A percentile compares a stretch with the other conserved stretches of the same genome.
phyloP scores from a whole-genome alignment of 2,329 filamentous ascomycete genomes.

The Mycosphaerella sp. region DNA sequence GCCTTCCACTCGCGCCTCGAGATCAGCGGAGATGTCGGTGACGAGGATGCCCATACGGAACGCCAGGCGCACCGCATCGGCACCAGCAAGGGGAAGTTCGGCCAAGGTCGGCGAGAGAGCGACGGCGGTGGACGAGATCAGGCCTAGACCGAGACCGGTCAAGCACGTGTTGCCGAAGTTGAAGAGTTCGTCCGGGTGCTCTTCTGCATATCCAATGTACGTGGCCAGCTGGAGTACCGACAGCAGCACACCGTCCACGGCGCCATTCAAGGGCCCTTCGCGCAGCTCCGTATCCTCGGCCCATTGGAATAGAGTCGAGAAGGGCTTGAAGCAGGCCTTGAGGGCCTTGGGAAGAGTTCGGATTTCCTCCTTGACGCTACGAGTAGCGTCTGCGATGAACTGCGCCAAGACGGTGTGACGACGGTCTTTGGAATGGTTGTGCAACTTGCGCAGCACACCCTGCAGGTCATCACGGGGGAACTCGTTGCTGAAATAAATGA shows the following conservation, averaged over 20 bases:
- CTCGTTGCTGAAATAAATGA: slow-evolving; percentile 46
- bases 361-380: slow-evolving; percentile 39
- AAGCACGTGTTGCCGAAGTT: slow-evolving; percentile 30
- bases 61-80: slow-evolving; percentile 39
- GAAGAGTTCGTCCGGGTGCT: slow-evolving; percentile 10
- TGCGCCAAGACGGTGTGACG: slow-evolving; percentile 34
- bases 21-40: slow-evolving; percentile 37
- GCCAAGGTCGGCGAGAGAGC: slow-evolving; percentile 37
- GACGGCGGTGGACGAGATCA: slow-evolving; percentile 41
- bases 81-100: slow-evolving; percentile 39
- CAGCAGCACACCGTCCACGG: slow-evolving; percentile 44
- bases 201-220: slow-evolving; percentile 39
- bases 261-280: slow-evolving; percentile 38
- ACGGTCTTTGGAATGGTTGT: slow-evolving; percentile 38
- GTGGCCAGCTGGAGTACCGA: slow-evolving; percentile 37
- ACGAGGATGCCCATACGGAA: slow-evolving; percentile 46
- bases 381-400: slow-evolving; percentile 40
- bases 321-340: slow-evolving; percentile 14
- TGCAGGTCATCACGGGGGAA: slow-evolving; percentile 44
- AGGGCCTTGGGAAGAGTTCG: slow-evolving; percentile 28
- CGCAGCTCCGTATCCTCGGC: slow-evolving; percentile 35
- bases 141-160: slow-evolving; percentile 42
- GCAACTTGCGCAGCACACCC: slow-evolving; percentile 38
- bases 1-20: slow-evolving; percentile 34
- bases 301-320: slow-evolving; percentile 38